phyloP scores from a whole-genome alignment of 1,284 basidiomycete species.

The Tremellales sp. region DNA sequence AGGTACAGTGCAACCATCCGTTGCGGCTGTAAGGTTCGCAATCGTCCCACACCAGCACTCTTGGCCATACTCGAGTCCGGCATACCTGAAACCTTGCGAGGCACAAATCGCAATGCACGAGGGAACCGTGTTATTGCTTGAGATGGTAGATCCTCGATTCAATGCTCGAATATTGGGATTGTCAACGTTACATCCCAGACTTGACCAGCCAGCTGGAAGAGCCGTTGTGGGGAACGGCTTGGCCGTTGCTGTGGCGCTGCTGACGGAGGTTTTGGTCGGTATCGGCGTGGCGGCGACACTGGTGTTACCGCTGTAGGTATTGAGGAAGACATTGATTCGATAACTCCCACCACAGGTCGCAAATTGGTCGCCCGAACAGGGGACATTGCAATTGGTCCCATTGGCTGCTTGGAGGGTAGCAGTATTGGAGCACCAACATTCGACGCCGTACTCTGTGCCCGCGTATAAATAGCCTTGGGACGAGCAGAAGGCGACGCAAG shows the following conservation, averaged over 20 bases:
- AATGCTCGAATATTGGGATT: constrained; percentile 7
- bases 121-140: constrained; percentile 3
- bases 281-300: background rate
- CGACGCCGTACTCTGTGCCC: constrained; percentile 12
- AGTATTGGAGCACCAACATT: constrained; percentile 5
- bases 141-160: background rate
- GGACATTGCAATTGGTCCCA: constrained; percentile 9
- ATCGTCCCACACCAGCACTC: constrained; percentile 12
- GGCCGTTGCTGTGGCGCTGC: constrained; percentile 7
- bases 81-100: constrained; percentile 13
- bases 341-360: constrained; percentile 12
- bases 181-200: constrained; percentile 10
- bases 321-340: constrained; percentile 7
- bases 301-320: background rate
- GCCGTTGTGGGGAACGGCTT: constrained; percentile 17
- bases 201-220: constrained; percentile 16
- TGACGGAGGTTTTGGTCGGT: constrained; percentile 19
- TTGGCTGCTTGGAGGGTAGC: constrained; percentile 2
- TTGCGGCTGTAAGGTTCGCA: constrained; percentile 3
- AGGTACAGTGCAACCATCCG: constrained; percentile 1
- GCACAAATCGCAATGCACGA: constrained; percentile 10
- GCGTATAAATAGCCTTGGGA: constrained; percentile 10
- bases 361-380: constrained; percentile 7
- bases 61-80: constrained; percentile 11
- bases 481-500: constrained; percentile 8